Base-by-base conservation (phyloP, 2,329 filamentous ascomycete genomes). In the Periglandula ipomoeae region DNA sequence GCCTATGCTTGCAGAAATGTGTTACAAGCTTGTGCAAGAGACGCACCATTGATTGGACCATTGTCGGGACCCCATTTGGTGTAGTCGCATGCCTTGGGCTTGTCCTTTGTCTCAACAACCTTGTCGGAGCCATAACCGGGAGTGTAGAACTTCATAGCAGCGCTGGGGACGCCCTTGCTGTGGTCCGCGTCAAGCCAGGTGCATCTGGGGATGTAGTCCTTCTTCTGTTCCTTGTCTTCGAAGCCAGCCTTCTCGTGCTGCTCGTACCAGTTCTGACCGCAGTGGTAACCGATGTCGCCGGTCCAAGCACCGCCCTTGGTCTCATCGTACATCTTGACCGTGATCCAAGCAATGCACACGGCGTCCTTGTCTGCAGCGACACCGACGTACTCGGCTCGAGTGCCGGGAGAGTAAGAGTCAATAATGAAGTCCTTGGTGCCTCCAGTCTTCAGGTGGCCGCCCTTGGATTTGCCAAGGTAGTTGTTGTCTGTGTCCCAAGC, bases 161-260 rank as follows among this genome's bases (percentile, higher is more conserved):
- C 50, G 7, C 41, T 51, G 13, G 41, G 35, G 4, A 38, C 42
- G 3, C 22, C 46, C 26, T 49, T 44, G 24, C n/a, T 42, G 26
- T 49, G 50, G 24, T 51, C 50, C 30, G 44, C 42, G 22, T 48
- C 50, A 9, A 51, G 30, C 50, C 46, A 51, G 2, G 46, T 51
- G 42, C 50, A 50, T 19, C 24, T 41, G 10, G 50, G 50, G 17
- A 51, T 46, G 15, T 49, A 49, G 7, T 40, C 35, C 6, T 51
- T 27, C 26, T 22, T 43, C 9, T 15, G 41, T 4, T 48, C 39
- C n/a, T 44, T 35, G 32, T 44, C 27, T 8, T 8, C 15, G 26
- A 39, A 38, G 8, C 50, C 50, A 15, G 50, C 50, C 24, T n/a
- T 46, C 46, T 51, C 45, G 2, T 43, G 22, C 41, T 48, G 41